Percentiles rank a stretch among this genome's conserved stretches.
Evolutionary conservation across 106 monocot genomes (phyloP).

Genomic region (Iris macrosiphon): DNA sequence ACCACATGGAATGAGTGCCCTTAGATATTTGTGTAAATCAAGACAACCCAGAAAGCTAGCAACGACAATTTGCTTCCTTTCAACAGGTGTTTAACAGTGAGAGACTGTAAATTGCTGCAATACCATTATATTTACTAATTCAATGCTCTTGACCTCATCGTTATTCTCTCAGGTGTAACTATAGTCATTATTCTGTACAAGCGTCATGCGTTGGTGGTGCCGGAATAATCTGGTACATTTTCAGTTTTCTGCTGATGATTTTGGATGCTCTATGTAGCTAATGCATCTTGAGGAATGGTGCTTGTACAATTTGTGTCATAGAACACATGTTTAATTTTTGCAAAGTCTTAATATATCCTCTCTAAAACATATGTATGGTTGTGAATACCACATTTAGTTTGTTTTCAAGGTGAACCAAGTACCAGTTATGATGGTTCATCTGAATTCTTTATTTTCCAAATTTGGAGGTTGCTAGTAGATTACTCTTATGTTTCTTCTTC

Average conservation of each 20-base stretch:
- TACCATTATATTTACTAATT: constrained; percentile 8
- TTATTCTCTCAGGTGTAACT: background rate
- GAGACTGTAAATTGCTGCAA: background rate
- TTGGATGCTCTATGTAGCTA: too few relatives aligned
- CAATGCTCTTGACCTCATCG: background rate
- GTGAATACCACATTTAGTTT: too few relatives aligned
- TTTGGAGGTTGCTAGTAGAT: too few relatives aligned
- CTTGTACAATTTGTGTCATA: too few relatives aligned
- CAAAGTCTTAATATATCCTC: too few relatives aligned
- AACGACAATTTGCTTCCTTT: background rate
- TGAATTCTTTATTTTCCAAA: too few relatives aligned
- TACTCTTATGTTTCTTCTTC: too few relatives aligned
- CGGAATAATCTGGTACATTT: background rate
- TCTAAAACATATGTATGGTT: too few relatives aligned
- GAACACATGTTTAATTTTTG: too few relatives aligned
- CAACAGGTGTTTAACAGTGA: background rate
- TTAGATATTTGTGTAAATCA: background rate
- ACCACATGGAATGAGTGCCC: constrained; percentile 78
- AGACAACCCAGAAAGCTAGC: background rate
- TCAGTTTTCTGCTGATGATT: background rate
- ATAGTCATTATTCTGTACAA: background rate
- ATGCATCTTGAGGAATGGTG: too few relatives aligned
- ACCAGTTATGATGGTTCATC: too few relatives aligned
- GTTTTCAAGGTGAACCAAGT: too few relatives aligned
- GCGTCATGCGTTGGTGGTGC: background rate